A percentile compares a stretch with the other conserved stretches of the same genome.
These are phyloP conservation scores for Forsythia viridissima DNA, from an alignment of 257 asterid species.

Conservation along the genomic window DNA sequence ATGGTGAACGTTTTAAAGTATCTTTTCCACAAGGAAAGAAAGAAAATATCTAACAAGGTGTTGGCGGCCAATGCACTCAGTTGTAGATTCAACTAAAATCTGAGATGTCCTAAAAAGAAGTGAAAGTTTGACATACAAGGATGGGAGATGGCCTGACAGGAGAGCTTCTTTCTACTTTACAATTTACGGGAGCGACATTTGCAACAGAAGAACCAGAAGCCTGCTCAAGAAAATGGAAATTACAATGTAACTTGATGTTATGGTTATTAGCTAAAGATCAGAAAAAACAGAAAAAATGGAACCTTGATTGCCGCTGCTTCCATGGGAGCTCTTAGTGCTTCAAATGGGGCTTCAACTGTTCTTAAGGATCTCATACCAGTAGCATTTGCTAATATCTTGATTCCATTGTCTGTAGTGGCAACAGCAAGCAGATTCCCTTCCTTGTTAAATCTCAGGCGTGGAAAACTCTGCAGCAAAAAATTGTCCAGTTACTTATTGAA, in stretches of 20 bases:
- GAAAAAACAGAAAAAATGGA: conserved; percentile 4
- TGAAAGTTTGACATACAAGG: conserved; percentile 53
- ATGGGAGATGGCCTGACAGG: conserved; percentile 91
- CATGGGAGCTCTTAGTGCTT: conserved; percentile 71
- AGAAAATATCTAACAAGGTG: conserved; percentile 11
- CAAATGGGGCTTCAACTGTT: conserved; percentile 72
- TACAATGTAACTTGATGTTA: conserved; percentile 12
- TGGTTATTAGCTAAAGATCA: conserved; percentile 17
- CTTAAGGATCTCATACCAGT: conserved; percentile 82
- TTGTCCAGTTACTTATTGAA: conserved; percentile 18
- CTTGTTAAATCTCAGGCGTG: conserved; percentile 89
- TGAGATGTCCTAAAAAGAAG: conserved; percentile 15
- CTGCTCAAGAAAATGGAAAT: conserved; percentile 43
- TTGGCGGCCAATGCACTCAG: conserved; percentile 15
- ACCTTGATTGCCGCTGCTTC: conserved; percentile 91
- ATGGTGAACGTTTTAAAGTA: not conserved
- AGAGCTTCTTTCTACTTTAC: conserved; percentile 92
- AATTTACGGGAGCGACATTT: conserved; percentile 53
- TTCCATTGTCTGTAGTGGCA: conserved; percentile 86
- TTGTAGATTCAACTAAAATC: conserved; percentile 8
- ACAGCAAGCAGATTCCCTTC: conserved; percentile 98
- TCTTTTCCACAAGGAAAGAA: not conserved
- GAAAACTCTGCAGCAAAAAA: conserved; percentile 62
- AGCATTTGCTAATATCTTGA: conserved; percentile 84
- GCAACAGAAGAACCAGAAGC: conserved; percentile 77